A percentile compares a stretch with the other conserved stretches of the same genome.
Conservation (phyloP, 257 asterid species). For the Anisodus acutangulus region DNA sequence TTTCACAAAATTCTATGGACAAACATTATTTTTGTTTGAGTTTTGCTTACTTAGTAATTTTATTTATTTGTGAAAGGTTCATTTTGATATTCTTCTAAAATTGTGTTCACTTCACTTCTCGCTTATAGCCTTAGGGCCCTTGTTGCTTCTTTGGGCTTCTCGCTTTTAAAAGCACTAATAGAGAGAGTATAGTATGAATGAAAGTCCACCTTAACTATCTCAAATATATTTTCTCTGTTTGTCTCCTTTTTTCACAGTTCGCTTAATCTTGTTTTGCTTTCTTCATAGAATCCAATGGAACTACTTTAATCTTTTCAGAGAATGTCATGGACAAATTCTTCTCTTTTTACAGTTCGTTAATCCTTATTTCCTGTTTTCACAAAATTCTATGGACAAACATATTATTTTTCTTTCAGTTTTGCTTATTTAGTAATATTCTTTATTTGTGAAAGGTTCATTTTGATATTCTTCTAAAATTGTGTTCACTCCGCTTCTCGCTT, state of each 20-base stretch:
- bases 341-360: no score
- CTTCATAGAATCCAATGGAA: no score
- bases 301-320: no score
- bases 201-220: slow-evolving; percentile 6
- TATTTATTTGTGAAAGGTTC: neutral
- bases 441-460: neutral
- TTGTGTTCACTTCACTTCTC: neutral
- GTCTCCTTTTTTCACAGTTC: neutral
- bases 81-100: neutral
- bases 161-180: neutral
- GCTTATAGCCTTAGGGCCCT: neutral
- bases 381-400: neutral
- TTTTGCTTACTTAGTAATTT: neutral
- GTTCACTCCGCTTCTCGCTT: neutral
- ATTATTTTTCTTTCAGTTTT: neutral
- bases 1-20: neutral
- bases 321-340: no score
- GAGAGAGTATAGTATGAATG: neutral
- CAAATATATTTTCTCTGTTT: neutral
- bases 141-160: neutral
- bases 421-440: neutral
- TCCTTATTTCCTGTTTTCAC: no score
- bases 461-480: neutral
- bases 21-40: neutral
- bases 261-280: no score